Evolutionary conservation across 2,329 filamentous ascomycete species (phyloP), one percentile per base, ranked within the genome.

Genomic region (Claviceps maximensis): DNA sequence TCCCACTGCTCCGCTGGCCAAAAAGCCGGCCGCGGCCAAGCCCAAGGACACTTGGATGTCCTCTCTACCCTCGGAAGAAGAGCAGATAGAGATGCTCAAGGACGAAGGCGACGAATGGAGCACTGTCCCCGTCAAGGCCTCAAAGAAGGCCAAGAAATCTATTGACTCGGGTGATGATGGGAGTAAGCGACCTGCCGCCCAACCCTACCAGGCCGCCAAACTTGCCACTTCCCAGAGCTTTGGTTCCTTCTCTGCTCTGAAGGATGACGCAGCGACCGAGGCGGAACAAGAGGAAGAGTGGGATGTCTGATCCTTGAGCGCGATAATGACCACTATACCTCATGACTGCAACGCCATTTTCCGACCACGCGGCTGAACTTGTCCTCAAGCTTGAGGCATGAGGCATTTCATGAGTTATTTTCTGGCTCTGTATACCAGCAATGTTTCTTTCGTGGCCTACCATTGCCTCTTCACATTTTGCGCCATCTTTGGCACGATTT

Each of bases 21-120:
- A 65, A 54, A 66, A 70, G 62, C 59, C 64, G n/a, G 57, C 67
- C 31, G 59, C 63, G 47, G 55, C 59, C 49, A 66, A 68, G 53
- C 58, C 62, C 23, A 65, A 70, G 57, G 62, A 65, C 36, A 70
- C 67, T 55, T 79, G 76, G 75, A 69, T 74, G 29, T 69, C 75
- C 5, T 70, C 73, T 10, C 67, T 80, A 1, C 77, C 77, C 3
- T 81, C 79, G 0, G 79, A 83, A 64, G 79, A 83, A 65, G 77
- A 82, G 66, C 79, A 83, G 68, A 69, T 82, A 58, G 73, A 81
- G 67, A 69, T 77, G 63, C 70, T 80, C 53, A 75, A 75, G 59
- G 69, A 69, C 21, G 71, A 75, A 29, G 69, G 65, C 21, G 73
- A 76, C 48, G 74, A 80, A 58, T 84, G 81, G 80, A 80, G 70